A percentile compares a stretch with the other conserved stretches of the same genome.
These are phyloP conservation scores for Psilocybe tampanensis DNA, from an alignment of 768 basidiomycete species.

Conservation along the genomic window DNA sequence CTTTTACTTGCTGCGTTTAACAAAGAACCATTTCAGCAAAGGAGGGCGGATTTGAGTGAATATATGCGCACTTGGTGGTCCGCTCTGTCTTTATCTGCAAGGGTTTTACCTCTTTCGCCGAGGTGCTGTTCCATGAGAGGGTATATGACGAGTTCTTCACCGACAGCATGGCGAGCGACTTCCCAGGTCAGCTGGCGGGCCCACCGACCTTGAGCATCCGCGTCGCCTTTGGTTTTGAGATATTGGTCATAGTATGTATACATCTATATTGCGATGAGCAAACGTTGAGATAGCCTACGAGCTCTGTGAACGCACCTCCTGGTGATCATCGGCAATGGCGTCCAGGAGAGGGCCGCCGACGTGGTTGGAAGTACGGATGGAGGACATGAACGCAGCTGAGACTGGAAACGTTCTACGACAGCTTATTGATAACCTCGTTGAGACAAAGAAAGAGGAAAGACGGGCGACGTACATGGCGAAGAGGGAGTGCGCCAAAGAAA, in stretches of 20 bases:
- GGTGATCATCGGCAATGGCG: conserved; percentile 22
- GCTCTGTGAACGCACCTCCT: conserved; percentile 13
- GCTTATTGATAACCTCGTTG: too few species aligned
- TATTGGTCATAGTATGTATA: conserved; percentile 58
- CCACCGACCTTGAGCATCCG: conserved; percentile 54
- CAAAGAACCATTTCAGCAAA: not conserved
- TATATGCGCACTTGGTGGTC: conserved; percentile 51
- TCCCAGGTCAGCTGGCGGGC: conserved; percentile 60
- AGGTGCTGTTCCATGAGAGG: conserved; percentile 62
- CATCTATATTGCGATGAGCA: conserved; percentile 42
- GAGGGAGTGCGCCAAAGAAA: too few species aligned
- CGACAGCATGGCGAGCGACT: conserved; percentile 60
- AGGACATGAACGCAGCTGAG: not conserved
- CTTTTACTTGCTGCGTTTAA: conserved; percentile 32
- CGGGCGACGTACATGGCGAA: too few species aligned
- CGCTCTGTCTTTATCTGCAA: conserved; percentile 56
- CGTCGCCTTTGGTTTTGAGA: conserved; percentile 39
- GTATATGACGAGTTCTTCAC: conserved; percentile 66
- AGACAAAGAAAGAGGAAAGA: too few species aligned
- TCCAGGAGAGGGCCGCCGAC: conserved; percentile 17
- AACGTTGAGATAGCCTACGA: not conserved
- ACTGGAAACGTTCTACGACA: too few species aligned
- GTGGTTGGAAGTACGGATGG: conserved; percentile 5
- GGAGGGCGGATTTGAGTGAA: not conserved
- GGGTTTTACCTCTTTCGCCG: conserved; percentile 48